Evolutionary conservation across 306 rosid genomes (phyloP), one percentile per base, ranked within the genome.

Genomic region (Pterocarpus macrocarpus): DNA sequence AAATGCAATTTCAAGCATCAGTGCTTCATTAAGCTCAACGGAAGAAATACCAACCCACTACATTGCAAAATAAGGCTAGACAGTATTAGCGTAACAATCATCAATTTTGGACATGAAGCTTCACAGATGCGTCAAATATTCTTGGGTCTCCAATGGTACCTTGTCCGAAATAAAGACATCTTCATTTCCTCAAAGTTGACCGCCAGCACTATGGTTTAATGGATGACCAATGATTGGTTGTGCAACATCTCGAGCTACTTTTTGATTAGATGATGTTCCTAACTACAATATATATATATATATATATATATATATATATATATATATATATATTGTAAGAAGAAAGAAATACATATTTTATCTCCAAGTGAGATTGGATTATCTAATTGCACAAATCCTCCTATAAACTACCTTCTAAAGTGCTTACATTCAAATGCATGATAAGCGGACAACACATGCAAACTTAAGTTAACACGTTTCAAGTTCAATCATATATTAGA

Each of bases 11-110:
- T 94, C 98, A 62, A 90, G 87, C 89, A 87, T 55, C 75, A 90
- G 65, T 53, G 97, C 91, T 79, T 92, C 94, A 49, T 88, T 83
- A 59, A 92, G 85, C 92, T 94, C 98, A 45, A 90, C 88, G 5
- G 90, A 76, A 85, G 96, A 88, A 62, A 90, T 85, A 86, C 78
- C 90, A 52, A 86, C 93, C 91, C 92, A 88, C 97, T 94, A 85
- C 82, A 86, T 87, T 74, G 58, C 55, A 63, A 82, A 82, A 77
- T 28, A 81, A 73, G 30, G 80, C 38, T 49, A 76, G 32, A 70
- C 56, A 28, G 35, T 13, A 59, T 79, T 47, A 80, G 69, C 33
- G 64, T 75, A 89, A 71, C 14, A 83, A 39, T 49, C 36, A 45
- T 44, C 45, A 45, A 41, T 14, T 30, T 57, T 22, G 59, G 64